These are phyloP conservation scores for Wickerhamiella shivajii DNA, from an alignment of 805 yeast species.

Conservation along the genomic window DNA sequence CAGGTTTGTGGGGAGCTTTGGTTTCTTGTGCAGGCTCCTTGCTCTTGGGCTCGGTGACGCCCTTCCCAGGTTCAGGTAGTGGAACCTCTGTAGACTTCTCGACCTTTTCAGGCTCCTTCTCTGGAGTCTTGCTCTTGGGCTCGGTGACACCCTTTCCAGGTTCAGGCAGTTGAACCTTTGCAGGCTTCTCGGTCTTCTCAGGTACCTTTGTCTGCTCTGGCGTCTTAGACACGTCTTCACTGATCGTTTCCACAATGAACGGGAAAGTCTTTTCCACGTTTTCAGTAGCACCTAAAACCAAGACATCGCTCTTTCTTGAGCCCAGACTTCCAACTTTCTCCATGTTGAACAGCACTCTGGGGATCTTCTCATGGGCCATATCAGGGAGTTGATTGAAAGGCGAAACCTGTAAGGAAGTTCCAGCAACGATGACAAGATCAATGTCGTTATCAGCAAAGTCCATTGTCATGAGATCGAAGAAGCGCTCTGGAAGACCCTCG, in stretches of 20 bases:
- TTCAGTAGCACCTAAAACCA: slow-evolving; percentile 53
- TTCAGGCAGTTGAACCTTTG: too few species aligned
- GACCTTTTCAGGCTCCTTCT: too few species aligned
- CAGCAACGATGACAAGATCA: slow-evolving; percentile 75
- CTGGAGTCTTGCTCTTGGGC: too few species aligned
- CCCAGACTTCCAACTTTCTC: slow-evolving; percentile 60
- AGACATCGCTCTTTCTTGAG: slow-evolving; percentile 44
- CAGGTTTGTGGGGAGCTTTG: too few species aligned
- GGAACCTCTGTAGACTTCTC: too few species aligned
- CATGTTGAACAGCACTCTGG: slow-evolving; percentile 56
- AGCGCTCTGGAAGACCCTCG: slow-evolving; percentile 59
- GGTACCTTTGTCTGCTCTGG: too few species aligned
- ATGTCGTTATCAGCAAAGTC: slow-evolving; percentile 30
- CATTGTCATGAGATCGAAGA: slow-evolving; percentile 54
- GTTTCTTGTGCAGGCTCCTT: too few species aligned
- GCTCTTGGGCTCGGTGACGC: too few species aligned
- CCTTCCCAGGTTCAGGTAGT: too few species aligned
- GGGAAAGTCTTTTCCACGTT: slow-evolving; percentile 12
- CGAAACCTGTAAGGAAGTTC: slow-evolving; percentile 76
- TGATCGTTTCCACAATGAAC: neutral
- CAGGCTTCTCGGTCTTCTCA: too few species aligned
- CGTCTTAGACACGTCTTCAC: too few species aligned
- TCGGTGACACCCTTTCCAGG: too few species aligned
- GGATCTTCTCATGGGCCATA: slow-evolving; percentile 35
- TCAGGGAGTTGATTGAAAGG: slow-evolving; percentile 81